Base-by-base conservation (phyloP, 257 asterid species). In the Solanum pimpinellifolium region DNA sequence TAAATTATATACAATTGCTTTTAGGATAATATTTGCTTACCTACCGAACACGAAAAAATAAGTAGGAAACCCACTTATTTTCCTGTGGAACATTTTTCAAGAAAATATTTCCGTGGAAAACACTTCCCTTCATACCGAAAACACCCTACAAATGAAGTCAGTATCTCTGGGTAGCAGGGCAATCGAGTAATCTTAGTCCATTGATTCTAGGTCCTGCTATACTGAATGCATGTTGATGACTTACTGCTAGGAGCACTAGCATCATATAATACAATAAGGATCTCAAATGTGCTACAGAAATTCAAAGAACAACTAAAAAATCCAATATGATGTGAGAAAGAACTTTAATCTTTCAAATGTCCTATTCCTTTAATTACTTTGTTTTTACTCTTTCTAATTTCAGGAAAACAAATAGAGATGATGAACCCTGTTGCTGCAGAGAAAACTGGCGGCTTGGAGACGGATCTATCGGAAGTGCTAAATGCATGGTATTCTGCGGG, bases 401-500 rank as follows among this genome's bases (percentile, higher is more conserved):
- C 92, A 95, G 96, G 91, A 81, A 86, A 90, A 87, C 90, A 85
- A 80, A 90, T 86, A 73, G 89, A 85, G 86, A 68, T 39, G 84
- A 68, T 52, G 37, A 88, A 60, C 74, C 56, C 15, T 23, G 88
- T 77, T 52, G 90, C 76, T 82, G 66, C 31, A 75, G 83, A 85
- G 68, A 88, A 91, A 89, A 89, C 86, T 89, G 83, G 87, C n/a
- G 88, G 90, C 81, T 39, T 92, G 35, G 87, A 83, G 46, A 93
- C 97, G 42, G 97, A 94, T 90, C 92, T 96, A 90, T 70, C 87
- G 42, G 93, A 76, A 83, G 94, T 94, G 84, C 89, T 95, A 86
- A 93, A 90, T 87, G 98, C 98, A 84, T 96, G 98, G 97, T 95
- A 92, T 77, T 88, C 93, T 49, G 98, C 98, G 6, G 98, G 98